phyloP scores from a whole-genome alignment of 75 land plant species.

The Cupressus sempervirens region DNA sequence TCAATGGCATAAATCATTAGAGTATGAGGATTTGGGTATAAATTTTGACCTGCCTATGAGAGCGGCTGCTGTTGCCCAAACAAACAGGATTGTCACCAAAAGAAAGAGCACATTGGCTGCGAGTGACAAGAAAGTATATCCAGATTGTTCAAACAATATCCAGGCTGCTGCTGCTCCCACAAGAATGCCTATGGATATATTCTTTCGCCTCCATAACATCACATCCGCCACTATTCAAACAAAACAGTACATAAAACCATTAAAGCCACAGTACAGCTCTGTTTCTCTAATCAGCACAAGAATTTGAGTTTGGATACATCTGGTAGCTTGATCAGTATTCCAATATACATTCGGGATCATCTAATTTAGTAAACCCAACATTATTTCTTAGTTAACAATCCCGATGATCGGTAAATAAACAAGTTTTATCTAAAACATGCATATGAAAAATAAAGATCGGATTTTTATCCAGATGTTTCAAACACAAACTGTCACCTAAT shows the following conservation, averaged over 20 bases:
- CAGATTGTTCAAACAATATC: slow-evolving; percentile 73
- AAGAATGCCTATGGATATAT: slow-evolving; percentile 54
- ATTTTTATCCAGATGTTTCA: too few species aligned
- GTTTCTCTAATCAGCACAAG: too few species aligned
- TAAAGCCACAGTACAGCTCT: neutral
- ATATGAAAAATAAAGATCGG: too few species aligned
- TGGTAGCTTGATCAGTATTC: too few species aligned
- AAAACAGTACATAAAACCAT: slow-evolving; percentile 5
- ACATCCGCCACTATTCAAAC: slow-evolving; percentile 80
- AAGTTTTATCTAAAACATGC: too few species aligned
- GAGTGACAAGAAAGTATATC: slow-evolving; percentile 64
- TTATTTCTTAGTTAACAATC: neutral
- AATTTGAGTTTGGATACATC: neutral
- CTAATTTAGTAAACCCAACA: neutral
- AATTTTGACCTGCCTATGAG: slow-evolving; percentile 50
- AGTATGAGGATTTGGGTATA: neutral
- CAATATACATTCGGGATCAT: neutral
- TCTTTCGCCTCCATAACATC: slow-evolving; percentile 69
- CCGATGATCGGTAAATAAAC: too few species aligned
- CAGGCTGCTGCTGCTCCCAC: slow-evolving; percentile 49
- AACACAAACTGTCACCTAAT: slow-evolving; percentile 28
- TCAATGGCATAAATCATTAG: neutral
- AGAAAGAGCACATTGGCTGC: slow-evolving; percentile 59
- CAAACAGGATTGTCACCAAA: slow-evolving; percentile 53
- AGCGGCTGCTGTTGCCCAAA: slow-evolving; percentile 78